Base-by-base conservation (phyloP, 495 filamentous ascomycete genomes). In the Penicillium samsonianum region DNA sequence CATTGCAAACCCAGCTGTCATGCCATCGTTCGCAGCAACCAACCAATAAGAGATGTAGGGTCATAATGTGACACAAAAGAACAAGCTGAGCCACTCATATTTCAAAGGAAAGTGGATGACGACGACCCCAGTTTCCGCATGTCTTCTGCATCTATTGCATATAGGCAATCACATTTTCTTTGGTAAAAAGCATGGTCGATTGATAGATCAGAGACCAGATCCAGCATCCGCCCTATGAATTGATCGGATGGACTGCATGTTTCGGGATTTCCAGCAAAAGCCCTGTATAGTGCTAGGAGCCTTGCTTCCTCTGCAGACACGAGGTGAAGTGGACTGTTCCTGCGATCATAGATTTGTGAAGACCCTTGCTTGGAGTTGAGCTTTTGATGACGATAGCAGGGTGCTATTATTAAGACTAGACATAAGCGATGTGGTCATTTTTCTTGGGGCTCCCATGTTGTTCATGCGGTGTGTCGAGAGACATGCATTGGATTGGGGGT, bases 1-100 rank as follows among this genome's bases (percentile, higher is more conserved):
- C 65, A 66, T 63, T 61, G 37, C 26, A 52, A 65, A 65, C 41
- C 43, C 45, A 58, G 25, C 62, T 59, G 62, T 58, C 63, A 65
- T 56, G 61, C 50, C 60, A 63, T 60, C 38, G 53, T 35, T 55
- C 14, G 30, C 31, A 35, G 35, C 28, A 28, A 45, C 23, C 20
- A 7, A 20, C 50, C 50, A 53, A 53, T 53, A 31, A 8, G 1
- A 4, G 12, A 42, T 12, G 16, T n/a, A n/a, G n/a, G n/a, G n/a
- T 17, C 5, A 12, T 31, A 25, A 17, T 1, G 25, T 28, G n/a
- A 25, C 50, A 42, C 25, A 42, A 25, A 50, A 16, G 37, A 31
- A 22, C 25, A 16, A 22, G 23, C 38, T 43, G 25, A 16, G n/a
- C 38, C 38, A 53, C 31, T 42, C 11, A 30, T 9, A 5, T 17